Evolutionary conservation across 1,284 basidiomycete genomes (phyloP).

Genomic region (Trichosporon ovoides): DNA sequence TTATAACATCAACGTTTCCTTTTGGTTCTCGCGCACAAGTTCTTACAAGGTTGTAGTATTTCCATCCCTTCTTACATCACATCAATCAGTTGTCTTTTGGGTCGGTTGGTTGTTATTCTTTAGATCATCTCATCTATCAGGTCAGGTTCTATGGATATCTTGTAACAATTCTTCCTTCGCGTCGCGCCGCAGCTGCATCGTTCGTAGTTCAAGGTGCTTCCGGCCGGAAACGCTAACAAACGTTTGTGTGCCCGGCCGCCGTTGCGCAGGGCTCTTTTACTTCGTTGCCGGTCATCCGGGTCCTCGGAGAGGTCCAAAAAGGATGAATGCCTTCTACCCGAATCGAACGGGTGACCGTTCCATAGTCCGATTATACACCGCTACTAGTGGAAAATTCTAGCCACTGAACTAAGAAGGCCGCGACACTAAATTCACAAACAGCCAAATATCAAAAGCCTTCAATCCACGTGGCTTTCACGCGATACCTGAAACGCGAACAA

Average conservation of each 20-base stretch:
- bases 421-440: no score
- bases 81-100: not conserved
- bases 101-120: not conserved
- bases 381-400: constrained; percentile 7
- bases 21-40: not conserved
- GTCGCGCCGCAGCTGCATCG: no score
- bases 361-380: not conserved
- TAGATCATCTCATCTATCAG: not conserved
- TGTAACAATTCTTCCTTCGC: not conserved
- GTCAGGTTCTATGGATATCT: not conserved
- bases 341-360: constrained; percentile 7
- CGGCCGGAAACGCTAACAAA: no score
- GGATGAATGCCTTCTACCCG: not conserved
- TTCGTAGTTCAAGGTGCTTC: no score
- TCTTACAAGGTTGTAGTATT: constrained; percentile 3
- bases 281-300: no score
- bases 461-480: no score
- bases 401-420: constrained; percentile 7
- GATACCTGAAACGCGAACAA: no score
- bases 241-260: no score
- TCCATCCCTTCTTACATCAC: not conserved
- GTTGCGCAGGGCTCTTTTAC: no score
- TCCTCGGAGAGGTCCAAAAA: not conserved
- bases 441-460: no score
- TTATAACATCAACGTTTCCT: no score